phyloP scores from a whole-genome alignment of 1,139 yeast species.

The Ogataea hybrid region DNA sequence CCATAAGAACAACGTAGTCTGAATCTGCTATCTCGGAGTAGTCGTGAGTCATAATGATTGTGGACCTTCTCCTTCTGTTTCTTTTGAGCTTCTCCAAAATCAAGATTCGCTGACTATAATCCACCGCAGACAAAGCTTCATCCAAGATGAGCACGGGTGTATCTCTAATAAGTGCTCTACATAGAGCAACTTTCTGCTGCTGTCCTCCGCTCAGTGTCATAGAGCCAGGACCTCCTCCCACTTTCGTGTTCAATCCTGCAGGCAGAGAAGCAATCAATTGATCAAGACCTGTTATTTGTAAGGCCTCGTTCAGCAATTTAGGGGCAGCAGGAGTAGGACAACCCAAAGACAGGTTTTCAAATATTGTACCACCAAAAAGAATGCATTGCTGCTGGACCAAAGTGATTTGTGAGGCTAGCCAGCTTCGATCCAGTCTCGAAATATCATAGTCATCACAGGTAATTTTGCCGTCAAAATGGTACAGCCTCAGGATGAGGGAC shows the following conservation, averaged over 20 bases:
- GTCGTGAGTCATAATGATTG: constrained; percentile 82
- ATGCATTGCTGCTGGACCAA: constrained; percentile 70
- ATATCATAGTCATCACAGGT: constrained; percentile 53
- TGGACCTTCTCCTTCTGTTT: constrained; percentile 71
- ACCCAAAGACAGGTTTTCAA: constrained; percentile 50
- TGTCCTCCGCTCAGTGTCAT: constrained; percentile 86
- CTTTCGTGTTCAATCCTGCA: constrained; percentile 50
- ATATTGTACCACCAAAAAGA: constrained; percentile 61
- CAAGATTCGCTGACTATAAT: constrained; percentile 43
- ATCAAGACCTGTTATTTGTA: constrained; percentile 49
- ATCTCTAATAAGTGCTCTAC: constrained; percentile 74
- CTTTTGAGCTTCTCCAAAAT: constrained; percentile 48
- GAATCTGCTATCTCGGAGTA: constrained; percentile 48
- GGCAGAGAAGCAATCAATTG: constrained; percentile 47
- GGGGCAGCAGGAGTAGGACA: constrained; percentile 6
- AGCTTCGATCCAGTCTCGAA: constrained; percentile 40
- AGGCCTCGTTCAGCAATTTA: constrained; percentile 37
- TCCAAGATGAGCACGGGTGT: constrained; percentile 77
- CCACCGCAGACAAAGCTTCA: constrained; percentile 84
- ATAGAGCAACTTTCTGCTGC: constrained; percentile 75
- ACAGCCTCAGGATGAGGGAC: constrained; percentile 58
- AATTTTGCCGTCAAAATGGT: constrained; percentile 47
- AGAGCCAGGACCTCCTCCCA: constrained; percentile 36
- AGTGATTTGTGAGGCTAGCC: constrained; percentile 65
- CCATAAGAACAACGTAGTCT: constrained; percentile 58